Percentiles rank a stretch among this genome's conserved stretches.
Evolutionary conservation across 805 yeast genomes (phyloP).

Genomic region (Naumovozyma baii): DNA sequence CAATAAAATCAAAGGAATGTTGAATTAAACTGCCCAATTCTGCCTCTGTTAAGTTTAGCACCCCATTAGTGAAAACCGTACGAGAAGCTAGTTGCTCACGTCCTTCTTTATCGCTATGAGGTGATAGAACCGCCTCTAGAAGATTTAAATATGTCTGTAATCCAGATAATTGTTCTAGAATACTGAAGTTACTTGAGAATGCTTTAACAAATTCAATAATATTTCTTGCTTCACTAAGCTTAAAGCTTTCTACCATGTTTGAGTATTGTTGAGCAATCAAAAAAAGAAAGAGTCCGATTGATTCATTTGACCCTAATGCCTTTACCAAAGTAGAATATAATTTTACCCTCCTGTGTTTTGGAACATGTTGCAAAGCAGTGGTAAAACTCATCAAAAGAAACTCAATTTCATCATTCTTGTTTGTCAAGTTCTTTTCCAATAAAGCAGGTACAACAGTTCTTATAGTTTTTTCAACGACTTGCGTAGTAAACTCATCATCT

Average conservation of each 20-base stretch:
- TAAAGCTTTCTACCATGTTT: conserved; percentile 42
- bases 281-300: conserved; percentile 65
- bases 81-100: conserved; percentile 38
- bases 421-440: conserved; percentile 36
- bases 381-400: conserved; percentile 79
- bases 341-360: conserved; percentile 88
- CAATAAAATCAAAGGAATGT: conserved; percentile 47
- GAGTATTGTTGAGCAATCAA: conserved; percentile 75
- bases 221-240: conserved; percentile 54
- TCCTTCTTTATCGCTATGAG: conserved; percentile 26
- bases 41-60: conserved; percentile 39
- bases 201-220: conserved; percentile 63
- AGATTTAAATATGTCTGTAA: conserved; percentile 41
- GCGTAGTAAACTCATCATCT: conserved; percentile 90
- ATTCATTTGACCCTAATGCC: conserved; percentile 58
- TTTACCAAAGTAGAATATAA: conserved; percentile 68
- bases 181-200: conserved; percentile 57
- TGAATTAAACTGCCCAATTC: conserved; percentile 43
- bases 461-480: conserved; percentile 87
- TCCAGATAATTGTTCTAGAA: conserved; percentile 57
- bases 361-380: conserved; percentile 92
- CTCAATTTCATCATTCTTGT: conserved; percentile 58
- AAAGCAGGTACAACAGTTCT: conserved; percentile 86
- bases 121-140: conserved; percentile 31
- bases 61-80: conserved; percentile 53